Evolutionary conservation across 2,329 filamentous ascomycete genomes (phyloP).

Genomic region (Amphichorda felina): DNA sequence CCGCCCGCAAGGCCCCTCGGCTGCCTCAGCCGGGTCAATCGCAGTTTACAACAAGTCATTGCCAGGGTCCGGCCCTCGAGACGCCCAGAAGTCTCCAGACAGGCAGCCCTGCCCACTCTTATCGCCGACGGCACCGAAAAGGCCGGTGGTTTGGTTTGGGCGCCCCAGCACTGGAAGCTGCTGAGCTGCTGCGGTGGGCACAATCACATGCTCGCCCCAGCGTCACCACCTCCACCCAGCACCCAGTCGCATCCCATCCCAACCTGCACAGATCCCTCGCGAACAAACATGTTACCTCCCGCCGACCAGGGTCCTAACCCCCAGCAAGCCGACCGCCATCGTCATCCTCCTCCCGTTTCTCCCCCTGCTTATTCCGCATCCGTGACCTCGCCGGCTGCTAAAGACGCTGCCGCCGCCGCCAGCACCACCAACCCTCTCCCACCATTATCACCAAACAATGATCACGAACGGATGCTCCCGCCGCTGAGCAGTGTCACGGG

Average conservation of each 20-base stretch:
- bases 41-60: too few relatives aligned
- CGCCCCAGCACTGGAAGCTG: not conserved
- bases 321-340: not conserved
- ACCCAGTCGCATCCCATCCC: not conserved
- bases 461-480: constrained; percentile 18
- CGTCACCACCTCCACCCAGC: too few relatives aligned
- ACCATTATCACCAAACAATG: constrained; percentile 7
- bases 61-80: too few relatives aligned
- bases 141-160: too few relatives aligned
- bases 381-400: not conserved
- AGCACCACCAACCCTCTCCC: constrained; percentile 14
- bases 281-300: constrained; percentile 1
- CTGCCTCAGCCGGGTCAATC: too few relatives aligned
- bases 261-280: not conserved
- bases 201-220: constrained; percentile 31
- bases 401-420: constrained; percentile 10
- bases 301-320: not conserved
- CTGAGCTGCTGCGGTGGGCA: constrained; percentile 3
- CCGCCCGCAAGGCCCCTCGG: too few relatives aligned
- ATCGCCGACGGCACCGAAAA: too few relatives aligned
- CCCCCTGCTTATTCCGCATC: not conserved
- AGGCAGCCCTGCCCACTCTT: too few relatives aligned
- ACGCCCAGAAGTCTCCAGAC: not conserved
- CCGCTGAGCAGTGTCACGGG: constrained; percentile 22
- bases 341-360: not conserved